These are phyloP conservation scores for Coemansia sp. DNA, from an alignment of 192 early-diverging fungal species.

Conservation along the genomic window DNA sequence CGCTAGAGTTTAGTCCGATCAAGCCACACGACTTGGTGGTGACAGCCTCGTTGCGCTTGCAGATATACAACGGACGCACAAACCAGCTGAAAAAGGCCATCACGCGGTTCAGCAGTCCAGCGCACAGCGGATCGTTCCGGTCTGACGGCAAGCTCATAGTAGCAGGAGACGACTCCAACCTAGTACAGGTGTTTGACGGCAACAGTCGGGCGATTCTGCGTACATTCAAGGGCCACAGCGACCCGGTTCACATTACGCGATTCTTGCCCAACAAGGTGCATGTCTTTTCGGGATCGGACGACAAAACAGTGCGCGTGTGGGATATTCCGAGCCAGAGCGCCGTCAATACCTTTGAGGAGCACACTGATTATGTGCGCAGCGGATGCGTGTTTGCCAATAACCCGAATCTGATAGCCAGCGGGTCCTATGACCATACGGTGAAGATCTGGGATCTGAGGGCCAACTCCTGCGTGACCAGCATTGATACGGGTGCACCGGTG, in stretches of 20 bases:
- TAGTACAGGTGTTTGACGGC: slow-evolving; percentile 81
- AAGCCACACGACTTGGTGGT: slow-evolving; percentile 89
- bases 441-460: slow-evolving; percentile 89
- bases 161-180: slow-evolving; percentile 87
- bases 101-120: slow-evolving; percentile 89
- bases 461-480: slow-evolving; percentile 70
- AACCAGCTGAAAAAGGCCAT: slow-evolving; percentile 87
- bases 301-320: slow-evolving; percentile 91
- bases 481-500: slow-evolving; percentile 85
- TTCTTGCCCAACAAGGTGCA: slow-evolving; percentile 81
- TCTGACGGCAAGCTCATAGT: slow-evolving; percentile 89
- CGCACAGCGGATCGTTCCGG: slow-evolving; percentile 77
- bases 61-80: slow-evolving; percentile 85
- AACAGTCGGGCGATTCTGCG: slow-evolving; percentile 69
- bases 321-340: slow-evolving; percentile 84
- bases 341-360: slow-evolving; percentile 71
- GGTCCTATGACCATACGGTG: slow-evolving; percentile 96
- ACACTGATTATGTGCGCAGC: slow-evolving; percentile 90
- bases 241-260: slow-evolving; percentile 76
- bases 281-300: slow-evolving; percentile 87
- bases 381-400: slow-evolving; percentile 74
- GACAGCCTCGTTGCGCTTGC: slow-evolving; percentile 86
- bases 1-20: slow-evolving; percentile 77
- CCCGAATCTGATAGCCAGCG: slow-evolving; percentile 78
- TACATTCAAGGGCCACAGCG: slow-evolving; percentile 63